Base-by-base conservation (phyloP, 2,329 filamentous ascomycete species). In the Neofusicoccum cordaticola region DNA sequence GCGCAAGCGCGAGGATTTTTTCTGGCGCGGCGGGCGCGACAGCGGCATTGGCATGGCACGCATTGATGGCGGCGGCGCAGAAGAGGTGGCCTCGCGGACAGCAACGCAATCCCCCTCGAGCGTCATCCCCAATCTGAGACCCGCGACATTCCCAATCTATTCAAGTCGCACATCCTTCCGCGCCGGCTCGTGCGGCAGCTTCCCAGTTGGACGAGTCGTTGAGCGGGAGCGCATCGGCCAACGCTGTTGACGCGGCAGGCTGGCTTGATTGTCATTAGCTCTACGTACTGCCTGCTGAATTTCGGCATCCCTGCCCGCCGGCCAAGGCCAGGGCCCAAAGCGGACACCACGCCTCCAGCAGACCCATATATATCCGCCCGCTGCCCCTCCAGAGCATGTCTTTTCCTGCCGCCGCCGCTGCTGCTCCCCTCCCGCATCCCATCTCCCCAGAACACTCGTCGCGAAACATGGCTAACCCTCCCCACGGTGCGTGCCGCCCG, bases 391-490 rank as follows among this genome's bases (percentile, higher is more conserved):
- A 56, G 45, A 52, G 41, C 60, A 53, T 48, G 42, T 11, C 45
- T 17, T 63, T 57, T 66, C 48, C 22, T 22, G 48, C 58, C 7
- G 41, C 63, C 47, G 51, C 52, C 57, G 65, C 58, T 45, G 17
- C 42, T 50, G 53, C 27, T 58, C 19, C 63, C 31, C 31, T 61
- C 63, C 56, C 42, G 42, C 48, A 8, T 52, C 51, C 50, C 56
- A 22, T 27, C 11, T 52, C 51, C 47, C 44, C 41, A 17, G 13
- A 50, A 39, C 63, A 65, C 65, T 65, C 62, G 45, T 63, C 50
- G 31, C 7, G 45, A 65, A 68, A 68, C 60, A 83, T 83, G 82
- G 82, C 82, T 65, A 84, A 84, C 71, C 74, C 81, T 74, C 82
- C 82, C 67, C 82, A 84, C 72, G 81, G 81, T 82, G 73, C 66